A percentile compares a stretch with the other conserved stretches of the same genome.
Evolutionary conservation across 2,329 filamentous ascomycete genomes (phyloP).

Genomic region (Fusarium succisae): DNA sequence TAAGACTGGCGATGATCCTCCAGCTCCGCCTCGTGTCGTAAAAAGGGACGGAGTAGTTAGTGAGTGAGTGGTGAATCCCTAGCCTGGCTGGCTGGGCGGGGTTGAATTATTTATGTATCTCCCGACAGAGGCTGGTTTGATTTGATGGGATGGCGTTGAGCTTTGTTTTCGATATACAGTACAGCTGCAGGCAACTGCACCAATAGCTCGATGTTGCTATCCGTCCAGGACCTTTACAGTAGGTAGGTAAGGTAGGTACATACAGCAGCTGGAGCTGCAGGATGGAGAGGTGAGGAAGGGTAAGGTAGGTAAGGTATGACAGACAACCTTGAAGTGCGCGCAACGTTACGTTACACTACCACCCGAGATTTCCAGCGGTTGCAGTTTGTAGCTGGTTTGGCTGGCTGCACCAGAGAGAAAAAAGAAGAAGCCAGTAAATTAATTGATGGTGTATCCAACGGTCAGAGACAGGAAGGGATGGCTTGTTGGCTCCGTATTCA

Average conservation of each 20-base stretch:
- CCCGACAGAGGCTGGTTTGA: slow-evolving; percentile 10
- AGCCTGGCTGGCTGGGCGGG: neutral
- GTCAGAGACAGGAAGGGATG: neutral
- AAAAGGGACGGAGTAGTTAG: neutral
- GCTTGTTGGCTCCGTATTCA: neutral
- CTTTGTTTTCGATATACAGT: slow-evolving; percentile 18
- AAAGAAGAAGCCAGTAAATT: neutral
- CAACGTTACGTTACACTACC: slow-evolving; percentile 44
- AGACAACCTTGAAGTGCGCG: slow-evolving; percentile 32
- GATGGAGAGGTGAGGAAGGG: neutral
- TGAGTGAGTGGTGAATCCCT: slow-evolving; percentile 7
- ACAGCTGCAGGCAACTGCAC: neutral
- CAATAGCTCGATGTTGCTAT: neutral
- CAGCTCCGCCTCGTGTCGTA: slow-evolving; percentile 20
- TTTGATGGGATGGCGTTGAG: neutral
- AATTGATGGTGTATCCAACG: neutral
- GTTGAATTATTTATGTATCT: neutral
- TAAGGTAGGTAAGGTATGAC: neutral
- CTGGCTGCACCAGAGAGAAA: slow-evolving; percentile 3
- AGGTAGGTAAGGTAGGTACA: neutral
- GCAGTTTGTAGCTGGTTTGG: neutral
- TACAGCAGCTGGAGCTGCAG: neutral
- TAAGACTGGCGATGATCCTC: slow-evolving; percentile 33
- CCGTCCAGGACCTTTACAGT: neutral
- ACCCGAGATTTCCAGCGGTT: slow-evolving; percentile 8